These are phyloP conservation scores for Picochlorum sp. DNA, from an alignment of 139 green algal genomes.

Conservation along the genomic window DNA sequence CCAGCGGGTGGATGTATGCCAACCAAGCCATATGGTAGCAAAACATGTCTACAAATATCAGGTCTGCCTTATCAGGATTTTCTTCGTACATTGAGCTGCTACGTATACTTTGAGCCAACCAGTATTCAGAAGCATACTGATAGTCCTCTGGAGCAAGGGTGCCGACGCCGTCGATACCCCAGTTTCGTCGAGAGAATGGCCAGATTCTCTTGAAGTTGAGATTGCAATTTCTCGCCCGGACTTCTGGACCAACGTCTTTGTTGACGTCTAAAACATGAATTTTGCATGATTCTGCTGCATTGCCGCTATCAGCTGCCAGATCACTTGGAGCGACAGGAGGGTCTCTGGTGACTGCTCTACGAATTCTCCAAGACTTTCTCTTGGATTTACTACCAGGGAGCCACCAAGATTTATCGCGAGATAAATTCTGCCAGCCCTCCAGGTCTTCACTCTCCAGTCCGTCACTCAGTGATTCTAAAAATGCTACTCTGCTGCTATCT, in stretches of 20 bases:
- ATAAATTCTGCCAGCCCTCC: not conserved
- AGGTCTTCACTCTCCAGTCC: constrained; percentile 11
- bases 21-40: constrained; percentile 36
- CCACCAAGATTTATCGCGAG: constrained; percentile 1
- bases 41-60: constrained; percentile 33
- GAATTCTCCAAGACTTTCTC: too few species aligned
- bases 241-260: constrained; percentile 3
- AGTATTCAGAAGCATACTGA: constrained; percentile 30
- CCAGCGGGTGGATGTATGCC: constrained; percentile 25
- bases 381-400: not conserved
- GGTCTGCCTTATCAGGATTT: constrained; percentile 16
- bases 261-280: constrained; percentile 25
- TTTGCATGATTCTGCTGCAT: constrained; percentile 17
- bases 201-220: constrained; percentile 15
- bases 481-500: not conserved
- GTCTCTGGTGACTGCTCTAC: too few species aligned
- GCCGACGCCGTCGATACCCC: constrained; percentile 26
- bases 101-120: constrained; percentile 24
- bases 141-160: constrained; percentile 13
- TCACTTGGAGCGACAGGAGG: too few species aligned
- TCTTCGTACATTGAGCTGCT: not conserved
- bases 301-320: too few species aligned
- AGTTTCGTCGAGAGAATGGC: constrained; percentile 17
- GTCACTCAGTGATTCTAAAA: constrained; percentile 2
- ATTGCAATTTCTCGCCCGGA: constrained; percentile 16